Conservation (phyloP, 2,329 filamentous ascomycete genomes). For the Diaporthe vexans region DNA sequence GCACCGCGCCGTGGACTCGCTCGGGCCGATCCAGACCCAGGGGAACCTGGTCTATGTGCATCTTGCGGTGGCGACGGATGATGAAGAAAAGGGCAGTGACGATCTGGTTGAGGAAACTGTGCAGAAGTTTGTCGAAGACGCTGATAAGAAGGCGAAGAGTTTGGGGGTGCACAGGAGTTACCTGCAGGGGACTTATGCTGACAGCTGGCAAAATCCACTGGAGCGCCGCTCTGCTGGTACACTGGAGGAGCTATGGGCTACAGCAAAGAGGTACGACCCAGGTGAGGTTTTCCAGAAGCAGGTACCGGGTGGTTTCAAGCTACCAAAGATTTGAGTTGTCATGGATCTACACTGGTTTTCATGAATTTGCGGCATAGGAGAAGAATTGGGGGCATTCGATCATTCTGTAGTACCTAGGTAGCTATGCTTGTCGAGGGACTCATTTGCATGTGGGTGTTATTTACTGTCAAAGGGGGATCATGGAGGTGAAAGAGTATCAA, state of each 20-base stretch:
- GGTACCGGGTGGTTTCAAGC: slow-evolving; percentile 18
- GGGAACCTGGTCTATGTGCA: slow-evolving; percentile 3
- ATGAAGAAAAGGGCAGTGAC: background rate
- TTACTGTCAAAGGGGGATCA: too few relatives aligned
- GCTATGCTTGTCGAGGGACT: background rate
- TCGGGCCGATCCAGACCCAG: slow-evolving; percentile 11
- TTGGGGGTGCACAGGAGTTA: slow-evolving; percentile 2
- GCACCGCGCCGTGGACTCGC: slow-evolving; percentile 17
- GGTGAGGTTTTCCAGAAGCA: slow-evolving; percentile 19
- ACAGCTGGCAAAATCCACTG: slow-evolving; percentile 21
- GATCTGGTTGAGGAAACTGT: background rate
- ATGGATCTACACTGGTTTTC: too few relatives aligned
- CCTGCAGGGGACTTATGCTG: slow-evolving; percentile 6
- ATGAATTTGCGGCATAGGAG: too few relatives aligned
- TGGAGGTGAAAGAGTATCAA: too few relatives aligned
- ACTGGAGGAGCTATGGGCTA: slow-evolving; percentile 7
- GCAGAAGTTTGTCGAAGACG: background rate
- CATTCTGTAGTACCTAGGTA: too few relatives aligned
- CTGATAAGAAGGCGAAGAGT: background rate
- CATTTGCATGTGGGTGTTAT: too few relatives aligned
- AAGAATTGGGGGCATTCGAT: too few relatives aligned
- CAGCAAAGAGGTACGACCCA: slow-evolving; percentile 7
- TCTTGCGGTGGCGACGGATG: background rate
- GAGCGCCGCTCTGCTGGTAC: slow-evolving; percentile 12
- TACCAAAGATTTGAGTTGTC: too few relatives aligned